A percentile compares a stretch with the other conserved stretches of the same genome.
Evolutionary conservation across 2,329 filamentous ascomycete genomes (phyloP).

Genomic region (Aspergillus melleus): DNA sequence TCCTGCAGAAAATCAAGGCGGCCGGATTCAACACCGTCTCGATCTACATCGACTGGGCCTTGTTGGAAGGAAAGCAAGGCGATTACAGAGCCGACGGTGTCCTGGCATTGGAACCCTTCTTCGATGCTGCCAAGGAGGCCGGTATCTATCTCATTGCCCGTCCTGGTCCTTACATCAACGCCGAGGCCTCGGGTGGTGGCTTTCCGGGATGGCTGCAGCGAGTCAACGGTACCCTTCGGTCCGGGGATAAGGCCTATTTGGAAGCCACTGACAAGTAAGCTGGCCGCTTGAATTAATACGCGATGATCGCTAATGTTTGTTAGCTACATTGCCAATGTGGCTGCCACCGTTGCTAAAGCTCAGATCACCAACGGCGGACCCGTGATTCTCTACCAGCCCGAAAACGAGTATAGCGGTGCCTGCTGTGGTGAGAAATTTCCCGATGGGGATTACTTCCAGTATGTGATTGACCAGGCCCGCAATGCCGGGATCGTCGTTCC

Average conservation of each 20-base stretch:
- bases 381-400: conserved; percentile 74
- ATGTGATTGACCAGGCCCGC: conserved; percentile 67
- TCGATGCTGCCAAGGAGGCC: conserved; percentile 69
- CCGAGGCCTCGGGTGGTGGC: conserved; percentile 72
- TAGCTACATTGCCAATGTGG: conserved; percentile 63
- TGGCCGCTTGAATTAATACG: fast-evolving
- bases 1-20: conserved; percentile 81
- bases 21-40: conserved; percentile 78
- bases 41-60: conserved; percentile 77
- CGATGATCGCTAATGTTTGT: conserved; percentile 9
- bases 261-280: conserved; percentile 64
- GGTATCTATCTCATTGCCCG: conserved; percentile 75
- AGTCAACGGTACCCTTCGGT: conserved; percentile 64
- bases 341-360: conserved; percentile 66
- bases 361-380: conserved; percentile 84
- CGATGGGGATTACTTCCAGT: conserved; percentile 67
- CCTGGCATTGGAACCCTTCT: conserved; percentile 72
- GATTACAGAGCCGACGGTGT: conserved; percentile 69
- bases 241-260: conserved; percentile 61
- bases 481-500: conserved; percentile 72
- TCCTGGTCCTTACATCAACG: conserved; percentile 76
- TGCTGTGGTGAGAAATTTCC: conserved; percentile 58
- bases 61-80: conserved; percentile 72
- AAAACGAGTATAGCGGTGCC: conserved; percentile 72
- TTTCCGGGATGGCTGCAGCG: conserved; percentile 79